Evolutionary conservation across 1,284 basidiomycete genomes (phyloP), one percentile per base, ranked within the genome.

Genomic region (Fomitopsis betulina): DNA sequence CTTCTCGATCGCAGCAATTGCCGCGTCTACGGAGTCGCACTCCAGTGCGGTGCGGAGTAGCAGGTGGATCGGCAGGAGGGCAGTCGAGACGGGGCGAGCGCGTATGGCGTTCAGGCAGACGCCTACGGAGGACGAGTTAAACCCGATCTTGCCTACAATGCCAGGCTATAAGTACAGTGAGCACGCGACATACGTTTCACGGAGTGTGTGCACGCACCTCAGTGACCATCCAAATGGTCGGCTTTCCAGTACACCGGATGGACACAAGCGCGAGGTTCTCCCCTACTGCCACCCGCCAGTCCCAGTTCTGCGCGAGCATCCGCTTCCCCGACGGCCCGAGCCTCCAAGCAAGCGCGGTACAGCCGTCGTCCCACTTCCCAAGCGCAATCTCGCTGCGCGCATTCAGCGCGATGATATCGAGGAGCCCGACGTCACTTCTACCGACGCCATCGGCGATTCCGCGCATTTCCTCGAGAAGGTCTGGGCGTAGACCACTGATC

Each of bases 141-240:
- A 74, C 0, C 74, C 74, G 45, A 75, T 75, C 62, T 75, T 75
- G 17, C 74, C 74, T 12, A 75, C 68, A 51, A 75, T 75, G 9
- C 74, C 74, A 6, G 73, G 69, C 73, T 74, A 19, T n/a, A 17
- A 15, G 39, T 43, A n/a, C 33, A 15, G 49, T 49, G 27, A 56
- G 39, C 32, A 51, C 32, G 17, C 33, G 21, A 19, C 6, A 38
- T 17, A 21, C 32, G 15, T 21, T 32, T 21, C 21, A 47, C 15
- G 45, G 12, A 37, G 33, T 21, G 38, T 39, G 35, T 27, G 61
- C 35, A 35, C 60, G 38, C 57, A 69, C 73, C 66, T 75, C 74
- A 19, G 68, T 72, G 23, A 73, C 72, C 72, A 75, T 72, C 70
- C 71, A 72, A 21, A 74, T 72, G 27, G 65, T 65, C 8, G 73